phyloP scores from a whole-genome alignment of 148 eudicot genomes.

The Rhododendron williamsianum region DNA sequence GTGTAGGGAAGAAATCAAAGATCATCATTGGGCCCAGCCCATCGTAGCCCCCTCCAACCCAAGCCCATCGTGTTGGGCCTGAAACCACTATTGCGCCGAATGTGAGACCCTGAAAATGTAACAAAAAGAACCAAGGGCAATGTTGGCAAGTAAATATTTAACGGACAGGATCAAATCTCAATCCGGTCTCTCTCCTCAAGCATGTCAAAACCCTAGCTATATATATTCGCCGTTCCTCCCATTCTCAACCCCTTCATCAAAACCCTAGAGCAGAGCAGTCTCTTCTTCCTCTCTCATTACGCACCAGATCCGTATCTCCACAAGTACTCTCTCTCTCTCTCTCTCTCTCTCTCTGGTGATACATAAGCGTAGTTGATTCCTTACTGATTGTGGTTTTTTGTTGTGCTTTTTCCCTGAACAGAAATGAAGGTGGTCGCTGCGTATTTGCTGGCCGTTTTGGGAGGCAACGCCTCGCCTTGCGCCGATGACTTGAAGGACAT shows the following conservation, averaged over 20 bases:
- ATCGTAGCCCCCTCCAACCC: not conserved
- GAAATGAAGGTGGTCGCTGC: constrained; percentile 72
- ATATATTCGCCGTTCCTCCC: not conserved
- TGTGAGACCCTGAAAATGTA: not conserved
- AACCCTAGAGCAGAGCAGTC: not conserved
- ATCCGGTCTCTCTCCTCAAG: not conserved
- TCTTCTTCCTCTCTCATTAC: not conserved
- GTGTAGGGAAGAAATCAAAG: no score
- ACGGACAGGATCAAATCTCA: not conserved
- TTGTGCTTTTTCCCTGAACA: not conserved
- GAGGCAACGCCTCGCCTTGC: constrained; percentile 55
- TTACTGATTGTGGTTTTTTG: not conserved
- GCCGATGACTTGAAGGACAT: constrained; percentile 47
- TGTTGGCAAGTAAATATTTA: not conserved
- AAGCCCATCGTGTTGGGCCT: not conserved
- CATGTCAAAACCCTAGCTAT: not conserved
- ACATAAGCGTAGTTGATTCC: not conserved
- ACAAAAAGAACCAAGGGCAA: not conserved
- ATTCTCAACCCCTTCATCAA: not conserved
- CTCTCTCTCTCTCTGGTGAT: not conserved
- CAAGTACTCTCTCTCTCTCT: not conserved
- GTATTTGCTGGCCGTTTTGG: constrained; percentile 78
- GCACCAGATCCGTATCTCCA: not conserved
- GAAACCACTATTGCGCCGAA: not conserved
- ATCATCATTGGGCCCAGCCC: not conserved